Percentiles rank a stretch among this genome's conserved stretches.
These are phyloP conservation scores for Pseudopyricularia cyperi DNA, from an alignment of 2,329 filamentous ascomycete genomes.

Conservation along the genomic window DNA sequence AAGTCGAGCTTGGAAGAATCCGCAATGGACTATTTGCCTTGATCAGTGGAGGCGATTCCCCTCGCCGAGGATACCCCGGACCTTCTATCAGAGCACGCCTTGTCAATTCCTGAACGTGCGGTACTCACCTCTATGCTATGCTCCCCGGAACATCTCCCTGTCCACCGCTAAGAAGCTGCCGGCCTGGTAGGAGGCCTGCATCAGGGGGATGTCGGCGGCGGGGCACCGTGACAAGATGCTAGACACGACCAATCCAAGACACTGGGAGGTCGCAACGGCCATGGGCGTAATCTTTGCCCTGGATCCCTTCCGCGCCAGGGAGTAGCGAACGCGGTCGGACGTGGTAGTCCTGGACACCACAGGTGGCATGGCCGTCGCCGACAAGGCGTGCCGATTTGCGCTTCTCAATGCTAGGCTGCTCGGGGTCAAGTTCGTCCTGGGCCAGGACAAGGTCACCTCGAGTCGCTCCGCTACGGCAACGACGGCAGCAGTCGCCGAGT, in stretches of 20 bases:
- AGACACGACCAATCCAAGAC: slow-evolving; percentile 13
- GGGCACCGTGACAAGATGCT: slow-evolving; percentile 22
- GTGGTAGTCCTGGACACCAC: slow-evolving; percentile 29
- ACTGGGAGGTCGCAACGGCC: slow-evolving; percentile 14
- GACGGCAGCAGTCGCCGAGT: neutral
- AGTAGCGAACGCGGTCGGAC: slow-evolving; percentile 12
- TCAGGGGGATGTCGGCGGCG: slow-evolving; percentile 20
- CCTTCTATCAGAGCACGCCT: no score
- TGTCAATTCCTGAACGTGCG: no score
- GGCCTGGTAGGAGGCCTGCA: slow-evolving; percentile 20
- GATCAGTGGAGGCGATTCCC: no score
- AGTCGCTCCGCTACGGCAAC: slow-evolving; percentile 10
- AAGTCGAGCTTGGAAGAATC: no score
- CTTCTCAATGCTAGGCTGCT: slow-evolving; percentile 24
- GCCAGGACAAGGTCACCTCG: slow-evolving; percentile 14
- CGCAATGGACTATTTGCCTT: no score
- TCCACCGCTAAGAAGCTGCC: slow-evolving; percentile 12
- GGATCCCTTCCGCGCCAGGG: slow-evolving; percentile 21
- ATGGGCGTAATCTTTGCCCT: slow-evolving; percentile 17
- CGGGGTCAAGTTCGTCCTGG: slow-evolving; percentile 29
- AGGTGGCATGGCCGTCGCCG: slow-evolving; percentile 29
- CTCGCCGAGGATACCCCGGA: no score
- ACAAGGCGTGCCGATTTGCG: slow-evolving; percentile 30
- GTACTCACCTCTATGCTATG: no score
- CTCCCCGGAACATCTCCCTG: slow-evolving; percentile 8